Conservation (phyloP, 139 green algal species). For the Haematococcus lacustris region DNA sequence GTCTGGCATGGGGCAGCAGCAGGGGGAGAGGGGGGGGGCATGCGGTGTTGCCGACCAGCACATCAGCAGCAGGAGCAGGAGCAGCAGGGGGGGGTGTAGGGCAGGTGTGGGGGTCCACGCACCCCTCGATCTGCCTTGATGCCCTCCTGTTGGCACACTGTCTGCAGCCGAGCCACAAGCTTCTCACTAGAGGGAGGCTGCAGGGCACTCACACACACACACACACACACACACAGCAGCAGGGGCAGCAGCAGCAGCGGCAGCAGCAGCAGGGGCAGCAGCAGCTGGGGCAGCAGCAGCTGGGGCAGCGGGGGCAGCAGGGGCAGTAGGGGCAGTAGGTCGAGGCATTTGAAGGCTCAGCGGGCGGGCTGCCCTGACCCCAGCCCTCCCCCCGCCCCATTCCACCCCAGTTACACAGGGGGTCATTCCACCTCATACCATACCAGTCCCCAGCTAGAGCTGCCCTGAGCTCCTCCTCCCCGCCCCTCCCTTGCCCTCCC, state of each 20-base stretch:
- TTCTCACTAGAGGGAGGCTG: conserved; percentile 23
- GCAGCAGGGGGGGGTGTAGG: not conserved
- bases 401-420: not conserved
- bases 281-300: not conserved
- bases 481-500: no score
- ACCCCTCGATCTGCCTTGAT: conserved; percentile 41
- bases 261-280: not conserved
- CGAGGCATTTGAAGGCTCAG: no score
- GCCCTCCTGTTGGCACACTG: conserved; percentile 50
- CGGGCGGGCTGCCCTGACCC: no score
- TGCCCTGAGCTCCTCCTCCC: no score
- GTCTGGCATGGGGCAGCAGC: not conserved
- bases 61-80: not conserved
- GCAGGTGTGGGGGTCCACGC: not conserved
- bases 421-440: not conserved
- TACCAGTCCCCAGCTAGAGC: no score
- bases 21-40: not conserved
- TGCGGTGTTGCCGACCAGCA: not conserved
- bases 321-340: not conserved
- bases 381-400: not conserved
- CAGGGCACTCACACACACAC: not conserved
- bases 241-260: not conserved
- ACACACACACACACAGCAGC: not conserved
- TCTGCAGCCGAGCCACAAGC: conserved; percentile 44
- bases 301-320: not conserved